Percentiles rank a stretch among this genome's conserved stretches.
phyloP scores from a whole-genome alignment of 352 stramenopile species.

The Salisapilia sapeloensis region DNA sequence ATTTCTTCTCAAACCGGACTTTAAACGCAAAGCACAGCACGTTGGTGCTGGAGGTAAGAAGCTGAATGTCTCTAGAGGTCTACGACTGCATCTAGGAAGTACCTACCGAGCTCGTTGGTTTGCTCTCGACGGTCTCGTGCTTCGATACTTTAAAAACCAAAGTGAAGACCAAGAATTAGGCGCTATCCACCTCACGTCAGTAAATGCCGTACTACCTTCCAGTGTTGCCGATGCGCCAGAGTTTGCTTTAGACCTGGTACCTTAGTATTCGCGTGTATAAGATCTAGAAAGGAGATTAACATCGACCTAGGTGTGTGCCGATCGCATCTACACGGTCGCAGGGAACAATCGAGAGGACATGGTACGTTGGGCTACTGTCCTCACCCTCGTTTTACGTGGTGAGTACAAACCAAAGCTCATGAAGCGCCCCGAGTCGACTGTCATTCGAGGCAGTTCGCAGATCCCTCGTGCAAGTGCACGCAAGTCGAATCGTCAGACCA shows the following conservation, averaged over 20 bases:
- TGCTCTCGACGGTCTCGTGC: constrained; percentile 77
- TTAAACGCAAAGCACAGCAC: constrained; percentile 77
- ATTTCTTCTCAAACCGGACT: constrained; percentile 77
- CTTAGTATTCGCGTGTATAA: neutral
- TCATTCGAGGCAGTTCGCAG: constrained; percentile 74
- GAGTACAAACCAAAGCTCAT: constrained; percentile 85
- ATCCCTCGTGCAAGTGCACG: constrained; percentile 56
- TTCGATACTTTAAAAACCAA: constrained; percentile 79
- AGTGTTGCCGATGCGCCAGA: constrained; percentile 77
- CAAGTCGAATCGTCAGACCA: constrained; percentile 22
- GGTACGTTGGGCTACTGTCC: constrained; percentile 76
- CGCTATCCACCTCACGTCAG: constrained; percentile 74
- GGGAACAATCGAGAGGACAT: constrained; percentile 78
- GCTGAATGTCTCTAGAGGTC: constrained; percentile 55
- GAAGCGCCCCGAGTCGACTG: constrained; percentile 64
- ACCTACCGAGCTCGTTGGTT: constrained; percentile 76
- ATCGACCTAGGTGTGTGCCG: constrained; percentile 40
- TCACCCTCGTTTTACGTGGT: constrained; percentile 69
- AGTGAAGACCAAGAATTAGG: constrained; percentile 77
- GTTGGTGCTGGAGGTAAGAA: constrained; percentile 76
- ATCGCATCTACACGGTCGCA: constrained; percentile 79
- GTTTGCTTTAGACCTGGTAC: constrained; percentile 66
- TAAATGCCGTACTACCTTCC: constrained; percentile 76
- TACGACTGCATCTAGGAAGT: constrained; percentile 65
- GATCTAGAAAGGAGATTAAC: neutral